Conservation (phyloP, 805 yeast genomes). For the Nakazawaea holstii region DNA sequence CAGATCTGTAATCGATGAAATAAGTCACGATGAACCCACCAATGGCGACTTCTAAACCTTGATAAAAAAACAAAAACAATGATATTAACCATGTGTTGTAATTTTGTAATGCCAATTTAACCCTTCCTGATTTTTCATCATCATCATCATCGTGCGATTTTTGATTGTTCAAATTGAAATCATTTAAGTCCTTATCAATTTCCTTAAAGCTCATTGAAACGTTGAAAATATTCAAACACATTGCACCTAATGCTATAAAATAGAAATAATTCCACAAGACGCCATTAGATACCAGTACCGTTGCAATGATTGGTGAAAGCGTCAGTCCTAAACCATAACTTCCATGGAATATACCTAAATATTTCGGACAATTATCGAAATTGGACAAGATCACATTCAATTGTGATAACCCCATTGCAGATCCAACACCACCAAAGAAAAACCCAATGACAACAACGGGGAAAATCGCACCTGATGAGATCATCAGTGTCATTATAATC, state of each 20-base stretch:
- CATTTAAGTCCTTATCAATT: conserved; percentile 31
- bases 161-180: not conserved
- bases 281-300: conserved; percentile 38
- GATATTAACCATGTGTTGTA: conserved; percentile 24
- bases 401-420: conserved; percentile 19
- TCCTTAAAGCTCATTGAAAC: conserved; percentile 35
- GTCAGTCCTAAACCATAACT: conserved; percentile 21
- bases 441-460: conserved; percentile 21
- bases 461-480: conserved; percentile 19
- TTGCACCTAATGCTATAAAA: conserved; percentile 19
- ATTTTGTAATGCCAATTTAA: conserved; percentile 1
- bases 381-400: conserved; percentile 20
- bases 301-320: conserved; percentile 17
- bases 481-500: conserved; percentile 15
- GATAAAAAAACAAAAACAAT: conserved; percentile 28
- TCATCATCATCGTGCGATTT: conserved; percentile 8
- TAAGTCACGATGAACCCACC: conserved; percentile 32
- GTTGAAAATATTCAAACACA: conserved; percentile 21
- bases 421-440: conserved; percentile 22
- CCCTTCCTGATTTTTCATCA: not conserved
- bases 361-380: conserved; percentile 19
- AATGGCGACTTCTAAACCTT: conserved; percentile 29
- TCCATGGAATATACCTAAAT: conserved; percentile 20
- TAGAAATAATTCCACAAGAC: conserved; percentile 44
- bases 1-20: conserved; percentile 23